phyloP scores from a whole-genome alignment of 805 yeast species.

The Suhomyces tanzawaensis region DNA sequence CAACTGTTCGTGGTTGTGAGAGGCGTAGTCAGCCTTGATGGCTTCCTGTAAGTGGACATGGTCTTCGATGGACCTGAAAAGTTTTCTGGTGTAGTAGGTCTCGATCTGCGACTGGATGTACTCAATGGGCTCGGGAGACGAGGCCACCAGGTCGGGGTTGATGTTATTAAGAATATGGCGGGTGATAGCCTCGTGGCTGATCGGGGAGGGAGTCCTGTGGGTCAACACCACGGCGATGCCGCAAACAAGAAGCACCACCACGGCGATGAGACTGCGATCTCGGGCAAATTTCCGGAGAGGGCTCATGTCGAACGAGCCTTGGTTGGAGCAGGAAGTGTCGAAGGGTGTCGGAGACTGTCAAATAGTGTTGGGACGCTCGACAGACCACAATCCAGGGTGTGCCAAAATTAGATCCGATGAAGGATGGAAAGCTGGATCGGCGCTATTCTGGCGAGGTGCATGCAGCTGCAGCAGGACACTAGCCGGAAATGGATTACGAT shows the following conservation, averaged over 20 bases:
- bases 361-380: too few relatives aligned
- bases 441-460: too few relatives aligned
- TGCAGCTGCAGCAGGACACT: too few relatives aligned
- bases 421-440: too few relatives aligned
- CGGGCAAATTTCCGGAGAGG: not conserved
- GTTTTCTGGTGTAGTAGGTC: conserved; percentile 6
- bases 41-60: conserved; percentile 1
- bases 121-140: conserved; percentile 6
- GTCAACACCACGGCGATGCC: not conserved
- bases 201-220: not conserved
- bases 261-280: not conserved
- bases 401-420: too few relatives aligned
- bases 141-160: not conserved
- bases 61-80: conserved; percentile 5
- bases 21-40: conserved; percentile 2
- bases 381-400: too few relatives aligned
- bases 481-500: too few relatives aligned
- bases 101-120: conserved; percentile 5
- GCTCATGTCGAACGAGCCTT: too few relatives aligned
- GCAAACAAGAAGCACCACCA: not conserved
- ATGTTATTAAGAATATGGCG: not conserved
- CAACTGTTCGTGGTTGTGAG: conserved; percentile 1
- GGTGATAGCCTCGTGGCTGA: not conserved
- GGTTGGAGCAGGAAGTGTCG: too few relatives aligned
- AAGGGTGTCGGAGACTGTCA: too few relatives aligned